These are phyloP conservation scores for Phaeoacremonium minimum DNA, from an alignment of 2,329 filamentous ascomycete species.

Conservation along the genomic window DNA sequence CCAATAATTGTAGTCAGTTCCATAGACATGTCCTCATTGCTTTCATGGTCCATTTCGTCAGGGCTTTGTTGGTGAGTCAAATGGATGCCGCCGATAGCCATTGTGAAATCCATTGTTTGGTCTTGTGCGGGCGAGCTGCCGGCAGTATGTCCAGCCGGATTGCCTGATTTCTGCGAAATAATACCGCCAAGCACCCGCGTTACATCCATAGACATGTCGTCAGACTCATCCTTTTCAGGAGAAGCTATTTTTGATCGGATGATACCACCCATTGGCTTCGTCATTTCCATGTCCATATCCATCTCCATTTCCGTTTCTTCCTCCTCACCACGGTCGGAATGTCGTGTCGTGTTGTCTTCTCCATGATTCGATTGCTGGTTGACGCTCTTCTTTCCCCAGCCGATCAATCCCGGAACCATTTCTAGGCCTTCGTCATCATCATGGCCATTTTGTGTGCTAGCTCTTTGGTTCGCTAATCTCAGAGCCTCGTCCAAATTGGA, in stretches of 20 bases:
- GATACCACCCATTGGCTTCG: conserved; percentile 38
- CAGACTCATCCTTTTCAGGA: conserved; percentile 41
- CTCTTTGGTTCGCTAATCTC: conserved; percentile 68
- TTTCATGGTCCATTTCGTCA: conserved; percentile 29
- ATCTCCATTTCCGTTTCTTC: conserved; percentile 56
- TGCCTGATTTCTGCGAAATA: conserved; percentile 37
- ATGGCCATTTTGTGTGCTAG: conserved; percentile 68
- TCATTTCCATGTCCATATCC: conserved; percentile 53
- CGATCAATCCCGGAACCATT: conserved; percentile 67
- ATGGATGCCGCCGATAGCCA: conserved; percentile 72
- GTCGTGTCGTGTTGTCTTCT: too few relatives aligned
- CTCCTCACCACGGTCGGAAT: too few relatives aligned
- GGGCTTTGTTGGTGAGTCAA: conserved; percentile 26
- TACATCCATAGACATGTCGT: conserved; percentile 91
- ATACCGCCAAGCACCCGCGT: conserved; percentile 81
- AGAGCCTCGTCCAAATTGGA: conserved; percentile 74
- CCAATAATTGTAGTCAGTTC: conserved; percentile 68
- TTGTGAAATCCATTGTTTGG: conserved; percentile 82
- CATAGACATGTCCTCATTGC: conserved; percentile 73
- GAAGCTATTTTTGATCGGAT: conserved; percentile 16
- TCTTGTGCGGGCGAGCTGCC: too few relatives aligned
- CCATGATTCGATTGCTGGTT: conserved; percentile 20
- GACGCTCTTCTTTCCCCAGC: conserved; percentile 64
- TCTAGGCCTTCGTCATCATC: conserved; percentile 55
- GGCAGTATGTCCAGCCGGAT: too few relatives aligned